Evolutionary conservation across 768 basidiomycete species (phyloP), one percentile per base, ranked within the genome.

Genomic region (Suillus discolor): DNA sequence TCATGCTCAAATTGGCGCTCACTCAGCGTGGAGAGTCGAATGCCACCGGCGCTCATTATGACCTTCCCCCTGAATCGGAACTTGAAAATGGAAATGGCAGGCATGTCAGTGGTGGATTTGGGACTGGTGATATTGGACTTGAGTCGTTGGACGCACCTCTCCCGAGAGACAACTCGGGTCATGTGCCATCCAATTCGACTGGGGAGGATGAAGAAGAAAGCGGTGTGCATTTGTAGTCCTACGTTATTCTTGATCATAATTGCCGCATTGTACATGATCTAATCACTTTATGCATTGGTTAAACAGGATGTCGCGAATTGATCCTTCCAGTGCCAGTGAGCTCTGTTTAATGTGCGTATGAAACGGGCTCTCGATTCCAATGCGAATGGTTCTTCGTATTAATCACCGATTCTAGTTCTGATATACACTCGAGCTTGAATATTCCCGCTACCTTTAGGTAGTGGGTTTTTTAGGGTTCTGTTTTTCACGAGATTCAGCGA

Each of bases 1-100:
- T 78, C 34, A 91, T 93, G 61, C 81, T 93, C 61, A 86, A 83
- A 74, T 78, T 88, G 70, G 91, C 89, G 8, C 77, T 93, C 63
- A 76, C 78, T 23, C 83, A 88, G 71, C 91, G 90, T 69, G 90
- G 89, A 25, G 62, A 55, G 23, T 62, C 20, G 62, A 55, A 36
- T 44, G 28, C 41, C 1, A 62, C 18, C 23, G 20, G 55, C 57
- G 13, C 57, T 61, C 55, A 36, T 23, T 55, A 60, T 28, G 59
- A 60, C 6, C 41, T 60, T 44, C 41, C 59, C 42, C 39, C 59
- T 60, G 59, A 60, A 34, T 6, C 11, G 25, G 34, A 36, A 3
- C 31, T 18, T 11, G 57, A 60, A 42, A 60, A 25, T 18, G 31
- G 59, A 60, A 60, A 31, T 42, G 59, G 25, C 7, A 60, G 57